Conservation (phyloP, 441 rosid species). For the Cnidoscolus chayamansa region DNA sequence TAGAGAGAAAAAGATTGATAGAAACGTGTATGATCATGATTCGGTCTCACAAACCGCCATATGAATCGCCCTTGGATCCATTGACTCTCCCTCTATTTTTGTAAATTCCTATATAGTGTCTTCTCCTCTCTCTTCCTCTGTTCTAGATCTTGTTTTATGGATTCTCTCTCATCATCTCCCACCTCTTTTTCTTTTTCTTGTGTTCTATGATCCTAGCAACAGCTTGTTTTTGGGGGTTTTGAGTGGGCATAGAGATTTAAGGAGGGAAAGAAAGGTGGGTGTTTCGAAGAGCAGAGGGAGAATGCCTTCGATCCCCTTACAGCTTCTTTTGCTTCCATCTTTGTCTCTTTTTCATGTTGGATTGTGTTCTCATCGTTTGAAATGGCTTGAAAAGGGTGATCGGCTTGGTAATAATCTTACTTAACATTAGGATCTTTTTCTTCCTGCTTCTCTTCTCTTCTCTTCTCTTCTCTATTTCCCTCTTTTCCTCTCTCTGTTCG, state of each 20-base stretch:
- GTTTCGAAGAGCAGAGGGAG: slow-evolving; percentile 52
- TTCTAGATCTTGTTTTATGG: neutral
- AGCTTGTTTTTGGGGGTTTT: slow-evolving; percentile 14
- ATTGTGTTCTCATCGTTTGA: slow-evolving; percentile 69
- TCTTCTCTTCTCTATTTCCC: neutral
- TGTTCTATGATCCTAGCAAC: neutral
- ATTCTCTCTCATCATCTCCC: neutral
- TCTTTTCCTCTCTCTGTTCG: neutral
- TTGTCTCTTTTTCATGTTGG: slow-evolving; percentile 51
- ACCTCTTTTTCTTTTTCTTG: too few relatives aligned
- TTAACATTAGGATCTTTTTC: slow-evolving; percentile 38
- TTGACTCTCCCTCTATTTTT: slow-evolving; percentile 12
- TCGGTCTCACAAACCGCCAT: slow-evolving; percentile 6
- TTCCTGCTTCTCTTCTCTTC: neutral
- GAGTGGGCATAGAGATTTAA: neutral
- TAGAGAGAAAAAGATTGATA: neutral
- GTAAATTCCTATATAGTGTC: neutral
- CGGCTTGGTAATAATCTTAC: slow-evolving; percentile 86
- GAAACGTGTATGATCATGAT: slow-evolving; percentile 23
- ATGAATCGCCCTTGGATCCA: slow-evolving; percentile 17
- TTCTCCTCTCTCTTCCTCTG: too few relatives aligned
- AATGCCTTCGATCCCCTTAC: slow-evolving; percentile 73
- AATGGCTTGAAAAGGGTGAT: slow-evolving; percentile 78
- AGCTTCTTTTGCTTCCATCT: slow-evolving; percentile 46
- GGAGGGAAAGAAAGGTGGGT: too few relatives aligned